Base-by-base conservation (phyloP, 768 basidiomycete genomes). In the Agrocybe praecox region DNA sequence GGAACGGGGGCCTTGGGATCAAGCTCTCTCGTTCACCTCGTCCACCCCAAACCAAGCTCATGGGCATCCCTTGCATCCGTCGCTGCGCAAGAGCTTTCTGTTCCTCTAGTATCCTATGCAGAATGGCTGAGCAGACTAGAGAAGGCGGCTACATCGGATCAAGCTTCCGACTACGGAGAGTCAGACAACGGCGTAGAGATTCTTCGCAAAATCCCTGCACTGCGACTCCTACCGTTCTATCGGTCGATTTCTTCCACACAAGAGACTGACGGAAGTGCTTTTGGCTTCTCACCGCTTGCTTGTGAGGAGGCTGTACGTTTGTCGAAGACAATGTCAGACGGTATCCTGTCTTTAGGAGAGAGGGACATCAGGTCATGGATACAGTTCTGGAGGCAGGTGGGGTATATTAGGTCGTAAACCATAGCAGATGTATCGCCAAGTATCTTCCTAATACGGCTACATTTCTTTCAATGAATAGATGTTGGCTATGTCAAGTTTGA, bases 121-220 rank as follows among this genome's bases (percentile, higher is more conserved):
- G 69, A 72, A 34, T 72, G 71, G 72, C 56, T 70, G 6, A 48
- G 47, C 0, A 56, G 57, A 12, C 58, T 71, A 22, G 67, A 67
- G 12, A 29, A 9, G 26, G 9, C 26, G 5, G 26, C 5, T 4
- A 9, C 9, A 5, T 29, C 26, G 4, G 26, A 29, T 4, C 4
- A 29, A 5, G 9, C 4, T 9, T 4, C 4, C 26, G 26, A 29
- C 5, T 29, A 29, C 26, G n/a, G n/a, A n/a, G n/a, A n/a, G n/a
- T n/a, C n/a, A n/a, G n/a, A n/a, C n/a, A 29, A 29, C 17, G 52
- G 44, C 11, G 42, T 52, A 10, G 42, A 52, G 24, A 40, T 40
- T 14, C 26, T 52, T 40, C 52, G 52, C 3, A n/a, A 26, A 26
- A 45, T 44, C 18, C 52, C 42, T 10, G 52, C 52, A 17, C 22